Percentiles rank a stretch among this genome's conserved stretches.
phyloP scores from a whole-genome alignment of 2,329 filamentous ascomycete species.

The Penicillium sp. region DNA sequence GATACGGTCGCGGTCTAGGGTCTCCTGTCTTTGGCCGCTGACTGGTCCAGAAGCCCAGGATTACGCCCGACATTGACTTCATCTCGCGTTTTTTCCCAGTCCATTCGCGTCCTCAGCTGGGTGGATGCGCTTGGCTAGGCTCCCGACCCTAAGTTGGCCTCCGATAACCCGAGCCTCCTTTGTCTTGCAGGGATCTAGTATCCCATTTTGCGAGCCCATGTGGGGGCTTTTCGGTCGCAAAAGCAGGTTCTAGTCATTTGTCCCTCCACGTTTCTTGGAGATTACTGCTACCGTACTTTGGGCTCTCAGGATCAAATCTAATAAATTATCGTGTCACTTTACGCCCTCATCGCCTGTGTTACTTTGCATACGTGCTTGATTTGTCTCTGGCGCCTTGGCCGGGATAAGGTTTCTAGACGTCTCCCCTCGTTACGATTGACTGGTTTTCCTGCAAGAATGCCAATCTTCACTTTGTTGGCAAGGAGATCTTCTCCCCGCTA shows the following conservation, averaged over 20 bases:
- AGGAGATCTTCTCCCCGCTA: not conserved
- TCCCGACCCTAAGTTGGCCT: constrained; percentile 4
- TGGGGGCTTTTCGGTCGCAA: constrained; percentile 22
- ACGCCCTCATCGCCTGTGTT: constrained; percentile 13
- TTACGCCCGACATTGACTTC: constrained; percentile 28
- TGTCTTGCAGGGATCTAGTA: constrained; percentile 20
- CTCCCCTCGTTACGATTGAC: constrained; percentile 2
- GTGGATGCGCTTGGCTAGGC: constrained; percentile 18
- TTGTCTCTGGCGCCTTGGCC: constrained; percentile 3
- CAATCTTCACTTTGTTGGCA: not conserved
- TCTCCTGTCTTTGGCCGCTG: constrained; percentile 23
- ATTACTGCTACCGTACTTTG: not conserved
- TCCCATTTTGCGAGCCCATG: constrained; percentile 18
- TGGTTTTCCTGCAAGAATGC: not conserved
- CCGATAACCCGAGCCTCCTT: constrained; percentile 21
- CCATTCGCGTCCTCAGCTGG: constrained; percentile 21
- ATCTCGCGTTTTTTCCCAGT: constrained; percentile 11
- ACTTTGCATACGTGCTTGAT: constrained; percentile 14
- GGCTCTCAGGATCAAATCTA: not conserved
- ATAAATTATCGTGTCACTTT: constrained; percentile 4
- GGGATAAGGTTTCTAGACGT: constrained; percentile 11
- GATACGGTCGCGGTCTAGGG: constrained; percentile 34
- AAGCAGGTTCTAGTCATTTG: constrained; percentile 24
- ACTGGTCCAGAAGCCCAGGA: constrained; percentile 30
- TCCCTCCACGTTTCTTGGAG: constrained; percentile 9